Conservation (phyloP, 208 protist genomes). For the Acanthamoeba castellanii region DNA sequence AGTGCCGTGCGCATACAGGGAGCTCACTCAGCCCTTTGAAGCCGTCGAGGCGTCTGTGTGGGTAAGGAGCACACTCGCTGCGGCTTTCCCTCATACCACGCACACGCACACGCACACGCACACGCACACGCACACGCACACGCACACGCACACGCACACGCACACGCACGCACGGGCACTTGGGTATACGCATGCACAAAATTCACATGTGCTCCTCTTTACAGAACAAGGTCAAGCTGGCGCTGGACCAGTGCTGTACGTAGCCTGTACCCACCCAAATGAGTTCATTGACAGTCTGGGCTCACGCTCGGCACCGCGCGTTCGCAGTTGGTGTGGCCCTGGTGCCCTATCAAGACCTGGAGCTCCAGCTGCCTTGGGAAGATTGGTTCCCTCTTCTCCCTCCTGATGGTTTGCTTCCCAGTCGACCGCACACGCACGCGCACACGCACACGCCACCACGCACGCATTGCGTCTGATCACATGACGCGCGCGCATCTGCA, state of each 20-base stretch:
- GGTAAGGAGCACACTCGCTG: background rate
- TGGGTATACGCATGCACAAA: background rate
- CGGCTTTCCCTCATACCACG: background rate
- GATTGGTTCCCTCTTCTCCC: slow-evolving; percentile 36
- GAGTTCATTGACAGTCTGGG: no score
- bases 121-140: no score
- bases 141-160: no score
- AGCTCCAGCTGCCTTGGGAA: background rate
- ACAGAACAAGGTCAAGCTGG: slow-evolving; percentile 33
- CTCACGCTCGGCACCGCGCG: background rate
- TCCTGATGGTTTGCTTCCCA: background rate
- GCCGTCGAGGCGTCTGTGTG: background rate
- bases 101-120: no score
- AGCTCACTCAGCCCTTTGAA: slow-evolving; percentile 22
- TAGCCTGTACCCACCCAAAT: no score
- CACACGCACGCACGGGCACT: no score
- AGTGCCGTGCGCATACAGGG: background rate
- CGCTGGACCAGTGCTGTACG: slow-evolving; percentile 2
- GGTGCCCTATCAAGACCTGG: slow-evolving; percentile 18
- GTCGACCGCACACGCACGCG: no score
- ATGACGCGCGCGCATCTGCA: background rate
- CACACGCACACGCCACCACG: no score
- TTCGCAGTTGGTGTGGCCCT: background rate
- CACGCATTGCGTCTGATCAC: background rate
- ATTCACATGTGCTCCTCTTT: background rate